Evolutionary conservation across 495 filamentous ascomycete species (phyloP).

Genomic region (Evernia prunastri): DNA sequence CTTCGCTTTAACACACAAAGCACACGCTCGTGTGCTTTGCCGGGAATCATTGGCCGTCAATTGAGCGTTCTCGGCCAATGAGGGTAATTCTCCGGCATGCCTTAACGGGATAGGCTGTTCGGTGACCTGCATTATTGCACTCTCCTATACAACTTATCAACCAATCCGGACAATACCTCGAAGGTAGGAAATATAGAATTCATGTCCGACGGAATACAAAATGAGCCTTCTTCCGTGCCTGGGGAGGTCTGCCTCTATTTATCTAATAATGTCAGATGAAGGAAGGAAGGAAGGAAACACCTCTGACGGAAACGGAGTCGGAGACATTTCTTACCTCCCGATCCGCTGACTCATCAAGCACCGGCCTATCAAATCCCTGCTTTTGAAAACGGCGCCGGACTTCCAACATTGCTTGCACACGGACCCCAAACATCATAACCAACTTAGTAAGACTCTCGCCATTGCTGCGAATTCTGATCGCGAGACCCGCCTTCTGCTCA

Average conservation of each 20-base stretch:
- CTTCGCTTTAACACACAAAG: neutral
- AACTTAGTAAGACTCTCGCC: too few relatives aligned
- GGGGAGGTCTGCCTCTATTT: too few relatives aligned
- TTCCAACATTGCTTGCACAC: too few relatives aligned
- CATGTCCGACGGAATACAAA: neutral
- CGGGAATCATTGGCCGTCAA: neutral
- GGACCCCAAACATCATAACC: too few relatives aligned
- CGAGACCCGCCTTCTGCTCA: neutral
- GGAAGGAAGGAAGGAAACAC: too few relatives aligned
- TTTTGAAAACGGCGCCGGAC: too few relatives aligned
- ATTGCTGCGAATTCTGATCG: neutral
- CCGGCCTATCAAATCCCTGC: neutral
- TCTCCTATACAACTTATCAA: neutral
- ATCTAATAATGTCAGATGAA: neutral
- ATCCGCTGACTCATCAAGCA: neutral
- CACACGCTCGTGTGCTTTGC: conserved; percentile 1
- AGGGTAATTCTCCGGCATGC: neutral
- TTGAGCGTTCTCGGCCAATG: neutral
- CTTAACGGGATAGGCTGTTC: neutral
- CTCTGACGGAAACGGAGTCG: neutral
- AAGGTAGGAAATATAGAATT: neutral
- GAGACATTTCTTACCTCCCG: neutral
- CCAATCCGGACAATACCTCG: too few relatives aligned
- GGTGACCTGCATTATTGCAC: neutral
- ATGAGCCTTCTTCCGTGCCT: neutral